Evolutionary conservation across 1,284 basidiomycete genomes (phyloP), one percentile per base, ranked within the genome.

Genomic region (Mycena sp.): DNA sequence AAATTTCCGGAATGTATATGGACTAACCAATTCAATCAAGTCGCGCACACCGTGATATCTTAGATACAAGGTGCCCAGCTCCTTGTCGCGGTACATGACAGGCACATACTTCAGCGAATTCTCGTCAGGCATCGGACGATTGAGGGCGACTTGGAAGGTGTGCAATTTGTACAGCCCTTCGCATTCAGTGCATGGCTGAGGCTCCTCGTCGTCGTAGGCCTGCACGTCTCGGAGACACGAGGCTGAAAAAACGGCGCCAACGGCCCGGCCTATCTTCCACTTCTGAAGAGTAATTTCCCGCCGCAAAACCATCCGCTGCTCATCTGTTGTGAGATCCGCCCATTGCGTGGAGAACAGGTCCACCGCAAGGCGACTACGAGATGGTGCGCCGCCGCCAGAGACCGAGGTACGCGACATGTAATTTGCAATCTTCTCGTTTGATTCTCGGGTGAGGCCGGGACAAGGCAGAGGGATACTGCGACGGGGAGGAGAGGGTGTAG

Each of bases 21-120:
- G 7, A 50, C 46, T n/a, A 11, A 69, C 61, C 44, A 43, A n/a
- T 38, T 67, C 67, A 17, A 70, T 49, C 0, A 71, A 38, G 14
- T 71, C 59, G 12, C 67, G 48, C 6, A 71, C 37, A 21, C 69
- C 69, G 5, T 52, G 44, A 43, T 61, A 58, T 28, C 59, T 63
- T 12, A 66, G 26, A 44, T 67, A 71, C 9, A 70, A 45, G 14
- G 55, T 23, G 3, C 65, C 63, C 2, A 69, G 56, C 1, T 61
- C 62, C 2, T 11, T 9, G 43, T 58, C 50, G 4, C 65, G 65
- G 29, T 61, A 70, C n/a, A 23, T n/a, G 6, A 65, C 55, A 0
- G 65, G 65, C 1, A 66, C 56, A 60, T 49, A 67, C 43, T 64
- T 67, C 58, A 66, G 62, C 25, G 67, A 60, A 1, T 37, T 37